phyloP scores from a whole-genome alignment of 192 early-diverging fungal genomes.

The Backusella morwellensis region DNA sequence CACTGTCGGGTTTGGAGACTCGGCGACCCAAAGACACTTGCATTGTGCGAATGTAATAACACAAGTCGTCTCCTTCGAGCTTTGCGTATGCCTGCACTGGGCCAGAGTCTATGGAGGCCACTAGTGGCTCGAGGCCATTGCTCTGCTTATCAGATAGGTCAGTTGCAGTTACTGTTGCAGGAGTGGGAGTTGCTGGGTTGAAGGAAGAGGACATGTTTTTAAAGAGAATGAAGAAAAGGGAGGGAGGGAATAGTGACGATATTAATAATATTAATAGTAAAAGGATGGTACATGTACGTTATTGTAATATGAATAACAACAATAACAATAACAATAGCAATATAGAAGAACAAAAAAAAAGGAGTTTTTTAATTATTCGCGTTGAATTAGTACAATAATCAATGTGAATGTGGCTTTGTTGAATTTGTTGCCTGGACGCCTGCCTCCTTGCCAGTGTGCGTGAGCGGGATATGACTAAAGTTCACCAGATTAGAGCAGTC shows the following conservation, averaged over 20 bases:
- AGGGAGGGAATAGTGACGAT: neutral
- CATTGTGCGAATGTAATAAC: slow-evolving; percentile 82
- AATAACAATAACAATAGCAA: neutral
- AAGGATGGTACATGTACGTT: neutral
- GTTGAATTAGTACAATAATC: neutral
- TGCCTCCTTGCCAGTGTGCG: neutral
- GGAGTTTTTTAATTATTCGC: neutral
- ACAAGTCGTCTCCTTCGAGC: slow-evolving; percentile 79
- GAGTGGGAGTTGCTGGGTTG: neutral
- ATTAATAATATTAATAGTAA: neutral
- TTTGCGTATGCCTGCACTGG: slow-evolving; percentile 90
- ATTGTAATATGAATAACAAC: neutral
- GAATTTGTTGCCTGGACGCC: neutral
- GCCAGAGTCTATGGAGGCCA: slow-evolving; percentile 30
- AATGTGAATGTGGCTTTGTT: neutral
- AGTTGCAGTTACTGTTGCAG: neutral
- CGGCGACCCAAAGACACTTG: slow-evolving; percentile 77
- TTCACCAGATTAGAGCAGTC: too few relatives aligned
- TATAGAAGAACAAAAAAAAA: neutral
- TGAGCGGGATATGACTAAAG: too few relatives aligned
- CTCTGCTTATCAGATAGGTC: neutral
- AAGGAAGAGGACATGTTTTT: neutral
- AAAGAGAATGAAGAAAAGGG: neutral
- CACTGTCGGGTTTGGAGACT: slow-evolving; percentile 56
- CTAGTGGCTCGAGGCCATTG: neutral